phyloP scores from a whole-genome alignment of 257 asterid genomes.

The Eucommia ulmoides region DNA sequence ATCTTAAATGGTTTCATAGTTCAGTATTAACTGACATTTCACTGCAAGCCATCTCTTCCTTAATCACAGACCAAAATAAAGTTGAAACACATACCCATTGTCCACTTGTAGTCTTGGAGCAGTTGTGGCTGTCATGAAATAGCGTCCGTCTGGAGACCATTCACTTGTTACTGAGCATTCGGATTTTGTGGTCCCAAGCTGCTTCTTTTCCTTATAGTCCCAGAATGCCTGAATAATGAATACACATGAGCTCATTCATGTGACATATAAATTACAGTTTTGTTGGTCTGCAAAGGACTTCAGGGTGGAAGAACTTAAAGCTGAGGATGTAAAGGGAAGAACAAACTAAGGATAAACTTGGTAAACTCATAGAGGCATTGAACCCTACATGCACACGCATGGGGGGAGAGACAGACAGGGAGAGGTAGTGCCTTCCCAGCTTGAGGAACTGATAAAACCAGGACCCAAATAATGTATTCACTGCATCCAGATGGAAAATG shows the following conservation, averaged over 20 bases:
- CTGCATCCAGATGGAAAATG: too few species aligned
- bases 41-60: neutral
- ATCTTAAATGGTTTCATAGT: too few species aligned
- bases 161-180: slow-evolving; percentile 95
- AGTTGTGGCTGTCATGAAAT: slow-evolving; percentile 93
- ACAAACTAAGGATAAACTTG: neutral
- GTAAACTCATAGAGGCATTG: neutral
- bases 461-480: too few species aligned
- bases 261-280: neutral
- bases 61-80: neutral
- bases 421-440: neutral
- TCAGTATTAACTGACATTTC: too few species aligned
- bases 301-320: neutral
- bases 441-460: too few species aligned
- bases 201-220: slow-evolving; percentile 75
- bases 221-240: slow-evolving; percentile 60
- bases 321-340: neutral
- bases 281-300: neutral
- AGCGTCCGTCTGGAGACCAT: slow-evolving; percentile 97
- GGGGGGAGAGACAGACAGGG: neutral
- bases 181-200: slow-evolving; percentile 63
- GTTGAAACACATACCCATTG: slow-evolving; percentile 61
- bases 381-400: neutral
- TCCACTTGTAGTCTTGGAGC: slow-evolving; percentile 99
- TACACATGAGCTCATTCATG: slow-evolving; percentile 2